Base-by-base conservation (phyloP, 2,329 filamentous ascomycete genomes). In the Aspergillus ibericus region DNA sequence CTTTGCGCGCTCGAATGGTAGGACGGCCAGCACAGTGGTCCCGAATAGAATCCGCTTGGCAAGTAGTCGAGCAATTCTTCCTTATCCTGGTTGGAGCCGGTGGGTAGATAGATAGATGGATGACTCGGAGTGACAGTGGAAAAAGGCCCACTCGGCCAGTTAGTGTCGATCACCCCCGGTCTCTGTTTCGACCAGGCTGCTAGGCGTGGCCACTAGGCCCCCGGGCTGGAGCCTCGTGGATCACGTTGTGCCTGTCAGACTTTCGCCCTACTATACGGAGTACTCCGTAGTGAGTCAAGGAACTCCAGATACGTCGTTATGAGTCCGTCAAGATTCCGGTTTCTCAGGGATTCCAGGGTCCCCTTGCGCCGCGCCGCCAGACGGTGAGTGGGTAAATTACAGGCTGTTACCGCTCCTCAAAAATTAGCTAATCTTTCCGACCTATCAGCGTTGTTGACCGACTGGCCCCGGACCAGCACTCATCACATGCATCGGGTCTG, bases 401-500 rank as follows among this genome's bases (percentile, higher is more conserved):
- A 48, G 42, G 40, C 44, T 48, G 25, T 34, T 49, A 48, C 38
- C 20, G 35, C 36, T 38, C 25, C 29, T 12, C 5, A 35, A 5
- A 15, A 51, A 60, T 64, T 59, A 64, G 44, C 59, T 64, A 61
- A 64, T 59, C 54, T 12, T 9, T 10, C 10, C 27, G 12, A 12
- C 34, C 25, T 25, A 52, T 49, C 48, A 46, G 16, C 13, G 12
- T 36, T 42, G 9, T 16, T 1, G 15, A 29, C 7, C 49, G 36
- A 65, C 61, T 66, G 62, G 62, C n/a, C 4, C 4, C 20, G n/a
- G 2, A 18, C 7, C 50, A 4, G 10, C 47, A 52, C 29, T 32
- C 29, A 57, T 68, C 65, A 67, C 66, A 65, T 67, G 62, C 13
- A 9, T 12, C 1, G 10, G 2, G 22, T 20, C 2, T 66, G 55